Evolutionary conservation across 257 asterid genomes (phyloP).

Genomic region (Henckelia pumila): DNA sequence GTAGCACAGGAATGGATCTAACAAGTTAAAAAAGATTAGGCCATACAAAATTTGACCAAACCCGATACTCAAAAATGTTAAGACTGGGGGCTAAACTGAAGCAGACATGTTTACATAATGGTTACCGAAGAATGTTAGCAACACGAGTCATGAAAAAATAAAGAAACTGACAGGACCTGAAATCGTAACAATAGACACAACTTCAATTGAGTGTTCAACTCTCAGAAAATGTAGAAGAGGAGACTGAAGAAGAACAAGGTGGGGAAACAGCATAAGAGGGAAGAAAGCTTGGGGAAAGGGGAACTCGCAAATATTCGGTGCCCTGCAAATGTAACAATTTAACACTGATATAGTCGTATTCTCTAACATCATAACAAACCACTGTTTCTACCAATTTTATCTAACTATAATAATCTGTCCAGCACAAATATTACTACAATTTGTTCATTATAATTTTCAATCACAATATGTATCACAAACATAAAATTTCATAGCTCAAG

Average conservation of each 20-base stretch:
- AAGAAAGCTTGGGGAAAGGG: neutral
- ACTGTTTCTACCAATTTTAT: neutral
- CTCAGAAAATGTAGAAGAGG: neutral
- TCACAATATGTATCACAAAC: neutral
- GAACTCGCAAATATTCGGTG: too few species aligned
- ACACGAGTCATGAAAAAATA: neutral
- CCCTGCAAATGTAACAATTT: too few species aligned
- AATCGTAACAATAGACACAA: neutral
- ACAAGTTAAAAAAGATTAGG: neutral
- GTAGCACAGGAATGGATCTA: neutral
- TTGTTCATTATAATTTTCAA: too few species aligned
- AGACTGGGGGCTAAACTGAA: neutral
- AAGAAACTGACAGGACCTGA: neutral
- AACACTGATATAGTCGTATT: neutral
- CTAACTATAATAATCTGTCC: neutral
- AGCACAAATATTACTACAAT: neutral
- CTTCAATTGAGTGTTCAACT: neutral
- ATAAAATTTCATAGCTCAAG: neutral
- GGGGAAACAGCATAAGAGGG: neutral
- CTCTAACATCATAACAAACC: neutral
- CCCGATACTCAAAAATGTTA: neutral
- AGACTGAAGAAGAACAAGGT: neutral
- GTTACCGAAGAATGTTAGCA: neutral
- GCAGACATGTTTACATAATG: neutral
- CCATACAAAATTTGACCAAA: neutral